Evolutionary conservation across 106 monocot genomes (phyloP).

Genomic region (Phalaenopsis aphrodite): DNA sequence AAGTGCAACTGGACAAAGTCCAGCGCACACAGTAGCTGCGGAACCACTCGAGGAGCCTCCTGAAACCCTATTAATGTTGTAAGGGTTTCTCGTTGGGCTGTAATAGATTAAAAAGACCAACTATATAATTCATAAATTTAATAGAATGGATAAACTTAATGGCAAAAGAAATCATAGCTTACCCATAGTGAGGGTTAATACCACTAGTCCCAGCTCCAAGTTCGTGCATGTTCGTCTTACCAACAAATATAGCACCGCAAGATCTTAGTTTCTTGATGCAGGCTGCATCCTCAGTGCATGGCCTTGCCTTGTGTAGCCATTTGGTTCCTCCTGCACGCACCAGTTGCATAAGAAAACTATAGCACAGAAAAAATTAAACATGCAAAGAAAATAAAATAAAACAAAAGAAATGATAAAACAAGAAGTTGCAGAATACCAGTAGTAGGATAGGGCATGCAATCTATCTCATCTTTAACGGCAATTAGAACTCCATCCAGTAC

Average conservation of each 20-base stretch:
- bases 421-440: conserved; percentile 39
- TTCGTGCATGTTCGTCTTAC: conserved; percentile 97
- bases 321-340: conserved; percentile 58
- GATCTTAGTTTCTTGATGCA: conserved; percentile 64
- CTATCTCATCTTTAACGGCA: conserved; percentile 90
- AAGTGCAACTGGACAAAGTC: conserved; percentile 81
- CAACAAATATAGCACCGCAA: conserved; percentile 87
- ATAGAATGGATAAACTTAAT: not conserved
- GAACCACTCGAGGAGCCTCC: conserved; percentile 98
- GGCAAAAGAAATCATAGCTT: not conserved
- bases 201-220: conserved; percentile 90
- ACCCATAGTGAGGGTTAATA: conserved; percentile 95
- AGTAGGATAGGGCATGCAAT: conserved; percentile 84
- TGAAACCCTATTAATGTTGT: conserved; percentile 53
- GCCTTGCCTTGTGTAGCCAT: conserved; percentile 68
- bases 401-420: too few species aligned
- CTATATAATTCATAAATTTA: not conserved
- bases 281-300: conserved; percentile 51
- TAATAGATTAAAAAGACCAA: conserved; percentile 5
- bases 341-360: not conserved
- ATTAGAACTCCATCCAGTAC: conserved; percentile 71
- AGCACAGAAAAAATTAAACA: not conserved
- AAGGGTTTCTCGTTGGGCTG: conserved; percentile 80
- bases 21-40: conserved; percentile 82
- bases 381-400: not conserved